Evolutionary conservation across 2,329 filamentous ascomycete genomes (phyloP).

Genomic region (Pseudocercospora crystallina): DNA sequence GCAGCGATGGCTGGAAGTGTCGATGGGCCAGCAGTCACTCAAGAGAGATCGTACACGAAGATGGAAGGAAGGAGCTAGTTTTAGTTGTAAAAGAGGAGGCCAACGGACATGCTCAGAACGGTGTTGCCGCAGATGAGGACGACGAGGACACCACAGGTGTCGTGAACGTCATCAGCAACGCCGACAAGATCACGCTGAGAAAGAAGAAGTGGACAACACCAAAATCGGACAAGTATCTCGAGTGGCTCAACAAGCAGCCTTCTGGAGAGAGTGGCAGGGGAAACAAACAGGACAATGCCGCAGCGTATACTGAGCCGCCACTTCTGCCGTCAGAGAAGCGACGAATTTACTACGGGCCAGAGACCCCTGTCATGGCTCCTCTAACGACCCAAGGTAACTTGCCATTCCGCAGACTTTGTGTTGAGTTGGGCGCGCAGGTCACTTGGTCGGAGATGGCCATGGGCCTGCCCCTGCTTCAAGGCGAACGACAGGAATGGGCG

Average conservation of each 20-base stretch:
- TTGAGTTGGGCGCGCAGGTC: constrained; percentile 82
- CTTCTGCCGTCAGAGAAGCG: constrained; percentile 92
- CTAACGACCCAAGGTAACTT: constrained; percentile 96
- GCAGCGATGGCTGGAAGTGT: constrained; percentile 88
- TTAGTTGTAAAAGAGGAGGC: constrained; percentile 58
- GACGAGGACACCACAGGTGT: constrained; percentile 56
- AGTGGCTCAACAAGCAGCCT: constrained; percentile 72
- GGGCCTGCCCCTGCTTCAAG: constrained; percentile 83
- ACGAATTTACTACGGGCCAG: constrained; percentile 85
- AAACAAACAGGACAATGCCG: constrained; percentile 67
- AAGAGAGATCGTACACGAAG: constrained; percentile 71
- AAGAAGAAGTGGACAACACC: constrained; percentile 70
- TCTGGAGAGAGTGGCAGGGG: constrained; percentile 27
- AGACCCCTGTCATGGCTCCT: constrained; percentile 91
- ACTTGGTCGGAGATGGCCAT: constrained; percentile 99
- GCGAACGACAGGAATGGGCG: constrained; percentile 90
- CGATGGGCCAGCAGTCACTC: constrained; percentile 87
- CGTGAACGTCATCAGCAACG: constrained; percentile 70
- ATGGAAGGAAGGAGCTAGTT: constrained; percentile 80
- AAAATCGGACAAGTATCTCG: constrained; percentile 71
- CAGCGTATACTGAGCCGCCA: constrained; percentile 80
- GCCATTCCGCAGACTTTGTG: constrained; percentile 87
- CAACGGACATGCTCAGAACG: constrained; percentile 9
- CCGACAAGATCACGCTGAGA: constrained; percentile 71
- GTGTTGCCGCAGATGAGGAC: constrained; percentile 35